Evolutionary conservation across 768 basidiomycete species (phyloP), one percentile per base, ranked within the genome.

Genomic region (Crassisporium funariophilum): DNA sequence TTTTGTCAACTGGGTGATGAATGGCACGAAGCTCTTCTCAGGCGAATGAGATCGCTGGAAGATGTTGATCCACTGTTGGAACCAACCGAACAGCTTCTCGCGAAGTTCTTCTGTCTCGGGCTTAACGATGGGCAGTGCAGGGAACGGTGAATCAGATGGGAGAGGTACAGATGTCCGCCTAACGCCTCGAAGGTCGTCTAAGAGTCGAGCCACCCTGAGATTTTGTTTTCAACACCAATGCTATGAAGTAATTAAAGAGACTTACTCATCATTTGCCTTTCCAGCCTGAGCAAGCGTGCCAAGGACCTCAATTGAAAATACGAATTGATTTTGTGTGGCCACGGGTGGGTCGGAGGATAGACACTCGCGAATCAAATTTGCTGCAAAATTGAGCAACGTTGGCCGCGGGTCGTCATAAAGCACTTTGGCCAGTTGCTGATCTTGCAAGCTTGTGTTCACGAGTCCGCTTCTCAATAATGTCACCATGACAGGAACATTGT

Each of bases 1-100:
- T 67, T 95, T 95, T 35, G 92, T 95, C 44, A 99, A 76, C 60
- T 94, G 88, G n/a, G 91, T 95, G 68, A 98, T 95, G 71, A 94
- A 98, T 4, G 89, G 85, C 52, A 98, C 88, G 60, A 99, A 99
- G 35, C 84, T 88, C 66, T 95, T 94, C 71, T 99, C 97, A 15
- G 92, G 90, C 42, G 88, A 83, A 53, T 81, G 83, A 22, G 93
- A 91, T 49, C 89, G 82, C 67, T 95, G 92, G 75, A 92, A 98
- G 53, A 98, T 88, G 39, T 78, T 77, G 54, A 98, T 91, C 97
- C 97, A 99, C 74, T 98, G 89, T 60, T 91, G 88, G 73, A 91
- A 91, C 83, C 85, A 89, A 42, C 80, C 72, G 52, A 83, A 81
- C 0, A 92, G 68, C 54, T 86, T 87, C 55, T 89, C 86, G 25